Evolutionary conservation across 352 stramenopile genomes (phyloP).

Genomic region (Pythium aquatile): DNA sequence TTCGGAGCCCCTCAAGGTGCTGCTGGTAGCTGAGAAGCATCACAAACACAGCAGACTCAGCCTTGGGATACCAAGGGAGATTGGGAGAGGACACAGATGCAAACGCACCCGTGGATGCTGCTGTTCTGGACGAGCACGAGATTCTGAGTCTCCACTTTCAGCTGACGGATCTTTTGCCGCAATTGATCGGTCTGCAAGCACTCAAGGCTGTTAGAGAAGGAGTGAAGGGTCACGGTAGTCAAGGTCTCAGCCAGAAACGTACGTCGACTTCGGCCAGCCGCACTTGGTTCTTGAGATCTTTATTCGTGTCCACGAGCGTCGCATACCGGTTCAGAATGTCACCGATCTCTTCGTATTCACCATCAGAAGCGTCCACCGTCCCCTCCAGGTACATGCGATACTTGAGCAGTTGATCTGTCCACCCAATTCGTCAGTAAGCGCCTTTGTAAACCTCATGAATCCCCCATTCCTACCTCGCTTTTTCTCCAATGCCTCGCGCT

Average conservation of each 20-base stretch:
- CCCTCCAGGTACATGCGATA: conserved; percentile 85
- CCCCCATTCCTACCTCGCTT: conserved; percentile 40
- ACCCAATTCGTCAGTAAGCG: background rate
- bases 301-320: conserved; percentile 88
- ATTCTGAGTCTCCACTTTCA: conserved; percentile 86
- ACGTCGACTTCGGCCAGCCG: conserved; percentile 62
- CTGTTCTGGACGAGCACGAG: conserved; percentile 83
- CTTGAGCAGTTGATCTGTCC: conserved; percentile 64
- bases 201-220: background rate
- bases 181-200: conserved; percentile 57
- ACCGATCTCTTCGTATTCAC: conserved; percentile 82
- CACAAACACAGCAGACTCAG: background rate
- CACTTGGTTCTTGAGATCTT: conserved; percentile 79
- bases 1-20: conserved; percentile 73
- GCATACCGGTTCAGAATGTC: conserved; percentile 84
- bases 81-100: no score
- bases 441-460: no score
- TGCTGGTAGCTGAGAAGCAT: conserved; percentile 52
- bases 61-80: background rate
- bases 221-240: background rate
- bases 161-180: conserved; percentile 65
- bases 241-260: background rate
- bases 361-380: conserved; percentile 78
- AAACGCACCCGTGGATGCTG: conserved; percentile 60
- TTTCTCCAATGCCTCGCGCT: conserved; percentile 68